A percentile compares a stretch with the other conserved stretches of the same genome.
Evolutionary conservation across 352 stramenopile genomes (phyloP).

Genomic region (Ochromonadaceae sp.): DNA sequence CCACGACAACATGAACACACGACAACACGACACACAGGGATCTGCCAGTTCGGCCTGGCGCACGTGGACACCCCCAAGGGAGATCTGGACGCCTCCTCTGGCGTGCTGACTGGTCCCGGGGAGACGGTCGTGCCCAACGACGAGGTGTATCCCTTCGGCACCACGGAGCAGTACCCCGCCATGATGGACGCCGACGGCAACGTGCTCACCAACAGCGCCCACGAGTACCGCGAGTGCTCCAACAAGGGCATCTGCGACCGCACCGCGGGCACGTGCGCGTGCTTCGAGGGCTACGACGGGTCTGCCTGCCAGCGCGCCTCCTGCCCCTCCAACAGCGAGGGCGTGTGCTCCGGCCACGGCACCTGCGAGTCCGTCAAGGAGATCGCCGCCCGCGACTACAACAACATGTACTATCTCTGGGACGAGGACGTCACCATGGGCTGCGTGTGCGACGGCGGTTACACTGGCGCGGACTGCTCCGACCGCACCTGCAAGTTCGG

Average conservation of each 20-base stretch:
- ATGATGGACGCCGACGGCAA: conserved; percentile 25
- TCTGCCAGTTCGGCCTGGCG: conserved; percentile 60
- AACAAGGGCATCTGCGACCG: conserved; percentile 80
- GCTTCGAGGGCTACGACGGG: conserved; percentile 72
- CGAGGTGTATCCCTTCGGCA: conserved; percentile 28
- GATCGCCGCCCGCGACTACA: conserved; percentile 20
- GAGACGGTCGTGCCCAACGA: conserved; percentile 32
- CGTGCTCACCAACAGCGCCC: conserved; percentile 38
- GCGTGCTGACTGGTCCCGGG: not conserved
- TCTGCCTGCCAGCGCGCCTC: conserved; percentile 51
- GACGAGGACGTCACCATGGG: conserved; percentile 25
- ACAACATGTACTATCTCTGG: conserved; percentile 32
- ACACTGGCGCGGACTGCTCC: conserved; percentile 28
- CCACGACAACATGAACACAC: too few species aligned
- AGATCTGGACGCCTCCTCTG: conserved; percentile 55
- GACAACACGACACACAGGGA: too few species aligned
- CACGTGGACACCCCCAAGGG: conserved; percentile 76
- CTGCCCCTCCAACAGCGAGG: conserved; percentile 19
- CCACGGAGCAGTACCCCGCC: conserved; percentile 25
- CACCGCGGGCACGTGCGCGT: conserved; percentile 51
- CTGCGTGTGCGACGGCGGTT: conserved; percentile 30
- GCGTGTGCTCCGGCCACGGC: conserved; percentile 29
- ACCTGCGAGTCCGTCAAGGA: conserved; percentile 30
- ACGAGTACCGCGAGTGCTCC: conserved; percentile 80
- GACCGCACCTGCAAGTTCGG: conserved; percentile 26